Evolutionary conservation across 1,139 yeast species (phyloP).

Genomic region (Geotrichum carabidarum): DNA sequence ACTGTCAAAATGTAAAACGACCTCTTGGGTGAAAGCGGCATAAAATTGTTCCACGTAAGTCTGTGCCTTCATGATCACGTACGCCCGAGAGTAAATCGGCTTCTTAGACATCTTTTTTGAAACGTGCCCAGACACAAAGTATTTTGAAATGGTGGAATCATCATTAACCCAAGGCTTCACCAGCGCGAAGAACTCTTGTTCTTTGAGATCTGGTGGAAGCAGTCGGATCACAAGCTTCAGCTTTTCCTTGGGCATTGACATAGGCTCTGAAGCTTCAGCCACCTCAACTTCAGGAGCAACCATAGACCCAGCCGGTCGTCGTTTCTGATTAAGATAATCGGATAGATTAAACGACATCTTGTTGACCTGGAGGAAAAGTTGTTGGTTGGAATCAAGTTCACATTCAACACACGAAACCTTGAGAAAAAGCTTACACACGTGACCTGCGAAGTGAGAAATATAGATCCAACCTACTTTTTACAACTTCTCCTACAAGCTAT

Average conservation of each 20-base stretch:
- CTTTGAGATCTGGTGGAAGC: slow-evolving; percentile 39
- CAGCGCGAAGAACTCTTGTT: slow-evolving; percentile 32
- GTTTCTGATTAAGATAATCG: neutral
- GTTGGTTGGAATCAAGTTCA: neutral
- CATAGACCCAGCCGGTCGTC: neutral
- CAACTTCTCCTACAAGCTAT: neutral
- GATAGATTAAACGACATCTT: neutral
- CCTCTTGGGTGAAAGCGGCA: slow-evolving; percentile 19
- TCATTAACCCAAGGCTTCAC: slow-evolving; percentile 24
- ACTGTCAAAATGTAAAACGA: slow-evolving; percentile 15
- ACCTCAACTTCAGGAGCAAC: neutral
- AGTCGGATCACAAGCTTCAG: slow-evolving; percentile 37
- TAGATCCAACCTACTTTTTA: slow-evolving; percentile 1
- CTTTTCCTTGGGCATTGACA: slow-evolving; percentile 12
- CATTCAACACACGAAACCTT: neutral
- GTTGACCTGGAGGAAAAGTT: neutral
- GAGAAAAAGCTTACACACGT: neutral
- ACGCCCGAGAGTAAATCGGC: slow-evolving; percentile 24
- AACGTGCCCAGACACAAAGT: slow-evolving; percentile 39
- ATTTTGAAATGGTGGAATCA: slow-evolving; percentile 26
- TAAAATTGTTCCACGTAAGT: slow-evolving; percentile 21
- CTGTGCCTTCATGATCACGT: slow-evolving; percentile 22
- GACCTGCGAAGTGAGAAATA: neutral
- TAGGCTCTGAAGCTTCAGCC: neutral
- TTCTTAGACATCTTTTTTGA: slow-evolving; percentile 27